Base-by-base conservation (phyloP, 2,329 filamentous ascomycete genomes). In the Cordyceps farinosa region DNA sequence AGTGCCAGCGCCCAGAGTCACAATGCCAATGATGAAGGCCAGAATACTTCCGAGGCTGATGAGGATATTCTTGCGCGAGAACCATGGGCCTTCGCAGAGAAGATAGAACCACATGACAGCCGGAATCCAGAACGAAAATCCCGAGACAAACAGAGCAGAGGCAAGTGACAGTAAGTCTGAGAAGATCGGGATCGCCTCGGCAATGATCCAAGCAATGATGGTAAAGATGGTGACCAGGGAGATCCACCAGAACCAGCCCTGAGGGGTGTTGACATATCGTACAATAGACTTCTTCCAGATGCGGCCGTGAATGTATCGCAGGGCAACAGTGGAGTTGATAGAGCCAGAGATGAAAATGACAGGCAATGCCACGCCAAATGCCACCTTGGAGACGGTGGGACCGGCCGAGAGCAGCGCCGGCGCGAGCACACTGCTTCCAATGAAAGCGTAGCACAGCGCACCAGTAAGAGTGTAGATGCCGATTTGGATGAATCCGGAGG, bases 121-220 rank as follows among this genome's bases (percentile, higher is more conserved):
- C 5, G 77, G 70, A 40, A 76, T 68, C 58, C 75, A 74, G 59
- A 78, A 77, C 3, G 76, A 73, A 56, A 71, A 71, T 32, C 69
- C 69, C 7, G 79, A 80, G 65, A 81, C 73, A 67, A 82, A 81
- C 22, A 82, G 75, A 5, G 78, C 74, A 10, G 79, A 80, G 62
- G 70, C 76, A 69, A 82, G 78, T 60, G 78, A 76, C 15, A 91
- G 76, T 54, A 91, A 76, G 51, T 87, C 79, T 63, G 83, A 84
- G 77, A 91, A 92, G 70, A 87, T 85, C 1, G 89, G 89, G 53
- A 91, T 87, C 0, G 87, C 84, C 69, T 88, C 84, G 10, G 88
- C 88, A 65, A 92, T 86, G 66, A 91, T 72, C 83, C 86, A 91
- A 1, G 86, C 85, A 17, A 88, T 53, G 9, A 87, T 55, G 78